Evolutionary conservation across 1,139 yeast genomes (phyloP).

Genomic region (Suhomyces bolitotheri): DNA sequence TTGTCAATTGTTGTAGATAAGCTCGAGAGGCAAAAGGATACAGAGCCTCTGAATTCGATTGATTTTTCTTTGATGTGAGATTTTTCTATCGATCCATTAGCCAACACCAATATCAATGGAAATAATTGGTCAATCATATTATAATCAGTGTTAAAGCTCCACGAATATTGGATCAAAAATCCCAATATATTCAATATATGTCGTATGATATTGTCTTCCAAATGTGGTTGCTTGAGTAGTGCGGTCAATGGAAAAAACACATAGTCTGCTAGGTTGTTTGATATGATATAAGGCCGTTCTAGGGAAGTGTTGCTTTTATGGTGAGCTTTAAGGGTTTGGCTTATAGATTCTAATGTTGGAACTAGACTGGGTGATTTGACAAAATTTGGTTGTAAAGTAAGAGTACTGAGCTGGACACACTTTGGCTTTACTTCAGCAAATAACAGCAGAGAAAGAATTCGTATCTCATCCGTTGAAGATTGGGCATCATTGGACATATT

Average conservation of each 20-base stretch:
- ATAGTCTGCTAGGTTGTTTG: conserved; percentile 42
- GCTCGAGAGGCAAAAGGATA: conserved; percentile 20
- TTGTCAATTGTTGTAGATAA: conserved; percentile 22
- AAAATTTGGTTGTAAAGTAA: conserved; percentile 15
- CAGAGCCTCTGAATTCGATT: conserved; percentile 23
- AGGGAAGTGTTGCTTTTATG: conserved; percentile 8
- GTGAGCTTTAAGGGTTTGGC: conserved; percentile 4
- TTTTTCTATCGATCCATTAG: conserved; percentile 15
- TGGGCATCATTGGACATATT: conserved; percentile 2
- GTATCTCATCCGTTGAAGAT: conserved; percentile 2
- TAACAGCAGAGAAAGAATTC: conserved; percentile 28
- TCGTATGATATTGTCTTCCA: conserved; percentile 23
- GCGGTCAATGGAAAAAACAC: conserved; percentile 43
- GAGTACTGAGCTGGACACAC: conserved; percentile 35
- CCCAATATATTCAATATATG: conserved; percentile 31
- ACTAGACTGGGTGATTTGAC: conserved; percentile 14
- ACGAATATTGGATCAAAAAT: conserved; percentile 30
- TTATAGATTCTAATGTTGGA: conserved; percentile 10
- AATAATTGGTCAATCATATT: conserved; percentile 37
- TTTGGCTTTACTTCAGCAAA: conserved; percentile 34
- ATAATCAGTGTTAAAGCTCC: conserved; percentile 32
- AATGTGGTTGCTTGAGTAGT: conserved; percentile 29
- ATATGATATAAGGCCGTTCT: conserved; percentile 23
- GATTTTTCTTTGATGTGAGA: conserved; percentile 10
- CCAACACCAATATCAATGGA: conserved; percentile 35